Percentiles rank a stretch among this genome's conserved stretches.
Evolutionary conservation across 2,329 filamentous ascomycete genomes (phyloP).

Genomic region (Dactylellina cionopaga): DNA sequence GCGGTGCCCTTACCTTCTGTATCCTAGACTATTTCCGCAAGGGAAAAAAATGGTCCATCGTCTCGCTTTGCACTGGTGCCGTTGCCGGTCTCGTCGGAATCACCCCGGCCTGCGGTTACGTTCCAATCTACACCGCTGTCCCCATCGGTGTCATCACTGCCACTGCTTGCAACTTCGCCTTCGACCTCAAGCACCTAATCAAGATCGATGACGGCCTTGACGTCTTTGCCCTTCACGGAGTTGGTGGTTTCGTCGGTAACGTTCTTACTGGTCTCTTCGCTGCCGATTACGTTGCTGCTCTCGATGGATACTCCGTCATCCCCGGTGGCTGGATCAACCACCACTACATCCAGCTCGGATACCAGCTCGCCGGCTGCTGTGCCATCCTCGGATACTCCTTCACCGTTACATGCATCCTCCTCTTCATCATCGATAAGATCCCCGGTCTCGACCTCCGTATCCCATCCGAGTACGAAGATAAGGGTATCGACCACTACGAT

Average conservation of each 20-base stretch:
- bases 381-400: constrained; percentile 69
- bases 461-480: constrained; percentile 67
- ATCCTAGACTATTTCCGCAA: constrained; percentile 66
- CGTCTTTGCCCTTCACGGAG: constrained; percentile 70
- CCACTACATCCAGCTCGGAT: constrained; percentile 68
- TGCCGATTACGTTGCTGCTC: constrained; percentile 63
- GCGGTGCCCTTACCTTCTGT: constrained; percentile 67
- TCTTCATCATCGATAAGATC: constrained; percentile 69
- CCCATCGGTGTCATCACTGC: constrained; percentile 67
- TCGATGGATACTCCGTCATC: constrained; percentile 65
- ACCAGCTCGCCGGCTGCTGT: constrained; percentile 69
- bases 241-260: constrained; percentile 69
- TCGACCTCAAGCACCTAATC: constrained; percentile 66
- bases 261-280: constrained; percentile 70
- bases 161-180: constrained; percentile 64
- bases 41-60: constrained; percentile 65
- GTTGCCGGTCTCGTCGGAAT: constrained; percentile 70
- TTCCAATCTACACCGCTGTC: constrained; percentile 66
- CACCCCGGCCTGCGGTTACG: constrained; percentile 69
- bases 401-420: constrained; percentile 65
- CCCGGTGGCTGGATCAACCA: constrained; percentile 66
- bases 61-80: constrained; percentile 67
- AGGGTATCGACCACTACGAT: constrained; percentile 66
- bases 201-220: constrained; percentile 70
- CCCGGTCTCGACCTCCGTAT: constrained; percentile 68